Evolutionary conservation across 2,329 filamentous ascomycete genomes (phyloP).

Genomic region (Laburnicola sp.): DNA sequence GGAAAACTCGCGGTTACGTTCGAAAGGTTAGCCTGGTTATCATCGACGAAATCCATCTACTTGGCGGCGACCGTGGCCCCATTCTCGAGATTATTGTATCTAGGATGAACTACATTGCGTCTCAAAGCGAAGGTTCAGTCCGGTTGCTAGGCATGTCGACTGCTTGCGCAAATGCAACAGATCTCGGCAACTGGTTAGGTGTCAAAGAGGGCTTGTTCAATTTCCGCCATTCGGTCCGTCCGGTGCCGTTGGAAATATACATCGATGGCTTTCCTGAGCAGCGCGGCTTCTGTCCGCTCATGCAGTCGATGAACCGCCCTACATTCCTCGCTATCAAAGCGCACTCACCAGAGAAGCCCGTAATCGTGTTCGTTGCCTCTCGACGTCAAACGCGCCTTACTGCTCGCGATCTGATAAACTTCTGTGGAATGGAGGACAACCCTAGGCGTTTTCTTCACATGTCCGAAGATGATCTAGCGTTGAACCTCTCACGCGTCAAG

Average conservation of each 20-base stretch:
- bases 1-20: slow-evolving; percentile 97
- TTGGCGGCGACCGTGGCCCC: slow-evolving; percentile 94
- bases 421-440: slow-evolving; percentile 98
- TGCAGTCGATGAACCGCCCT: slow-evolving; percentile 99
- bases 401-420: slow-evolving; percentile 94
- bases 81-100: slow-evolving; percentile 96
- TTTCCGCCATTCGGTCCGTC: slow-evolving; percentile 94
- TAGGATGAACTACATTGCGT: slow-evolving; percentile 97
- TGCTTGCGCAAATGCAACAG: slow-evolving; percentile 91
- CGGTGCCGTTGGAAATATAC: slow-evolving; percentile 92
- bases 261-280: slow-evolving; percentile 97
- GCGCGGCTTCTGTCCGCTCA: slow-evolving; percentile 91
- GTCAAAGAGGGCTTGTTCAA: slow-evolving; percentile 96
- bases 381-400: slow-evolving; percentile 92
- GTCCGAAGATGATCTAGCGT: slow-evolving; percentile 88
- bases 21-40: slow-evolving; percentile 94
- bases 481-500: slow-evolving; percentile 87
- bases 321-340: slow-evolving; percentile 96
- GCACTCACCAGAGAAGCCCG: slow-evolving; percentile 93
- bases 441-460: slow-evolving; percentile 90
- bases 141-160: slow-evolving; percentile 98
- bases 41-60: slow-evolving; percentile 95
- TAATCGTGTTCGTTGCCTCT: slow-evolving; percentile 97
- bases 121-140: slow-evolving; percentile 86
- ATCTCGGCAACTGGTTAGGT: slow-evolving; percentile 93